These are phyloP conservation scores for Albifimbria verrucaria DNA, from an alignment of 2,329 filamentous ascomycete genomes.

Conservation along the genomic window DNA sequence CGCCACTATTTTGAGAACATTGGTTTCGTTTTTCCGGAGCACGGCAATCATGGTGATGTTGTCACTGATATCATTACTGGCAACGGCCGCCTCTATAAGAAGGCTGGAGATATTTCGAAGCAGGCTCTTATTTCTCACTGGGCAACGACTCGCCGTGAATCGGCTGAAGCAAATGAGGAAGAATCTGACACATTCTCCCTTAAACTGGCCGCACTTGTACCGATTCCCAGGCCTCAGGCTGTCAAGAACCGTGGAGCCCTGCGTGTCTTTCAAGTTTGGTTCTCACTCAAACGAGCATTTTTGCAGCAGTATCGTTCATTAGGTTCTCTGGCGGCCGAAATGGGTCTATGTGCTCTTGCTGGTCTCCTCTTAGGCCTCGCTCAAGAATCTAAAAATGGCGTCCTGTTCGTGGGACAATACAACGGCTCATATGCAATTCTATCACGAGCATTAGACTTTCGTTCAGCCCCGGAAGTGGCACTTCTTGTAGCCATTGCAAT, in stretches of 20 bases:
- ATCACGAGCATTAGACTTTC: conserved; percentile 48
- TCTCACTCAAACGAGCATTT: conserved; percentile 50
- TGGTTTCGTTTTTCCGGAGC: conserved; percentile 47
- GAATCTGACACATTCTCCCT: conserved; percentile 18
- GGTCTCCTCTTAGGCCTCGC: conserved; percentile 54
- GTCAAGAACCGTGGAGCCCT: conserved; percentile 49
- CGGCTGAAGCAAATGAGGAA: conserved; percentile 8
- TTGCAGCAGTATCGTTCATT: conserved; percentile 54
- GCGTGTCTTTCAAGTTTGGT: conserved; percentile 45
- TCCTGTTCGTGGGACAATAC: conserved; percentile 52
- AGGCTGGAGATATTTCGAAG: conserved; percentile 41
- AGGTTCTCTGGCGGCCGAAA: conserved; percentile 50
- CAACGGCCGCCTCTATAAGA: conserved; percentile 50
- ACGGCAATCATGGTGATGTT: conserved; percentile 53
- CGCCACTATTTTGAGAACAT: conserved; percentile 48
- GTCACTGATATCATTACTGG: conserved; percentile 62
- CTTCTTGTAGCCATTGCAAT: conserved; percentile 52
- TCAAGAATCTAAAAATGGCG: conserved; percentile 44
- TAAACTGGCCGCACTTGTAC: not conserved
- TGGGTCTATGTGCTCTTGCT: conserved; percentile 48
- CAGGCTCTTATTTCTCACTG: conserved; percentile 49
- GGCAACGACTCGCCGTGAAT: conserved; percentile 26
- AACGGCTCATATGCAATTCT: conserved; percentile 47
- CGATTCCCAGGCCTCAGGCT: conserved; percentile 23
- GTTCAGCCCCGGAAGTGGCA: conserved; percentile 48